These are phyloP conservation scores for Aspergillus arachidicola DNA, from an alignment of 2,329 filamentous ascomycete species.

Conservation along the genomic window DNA sequence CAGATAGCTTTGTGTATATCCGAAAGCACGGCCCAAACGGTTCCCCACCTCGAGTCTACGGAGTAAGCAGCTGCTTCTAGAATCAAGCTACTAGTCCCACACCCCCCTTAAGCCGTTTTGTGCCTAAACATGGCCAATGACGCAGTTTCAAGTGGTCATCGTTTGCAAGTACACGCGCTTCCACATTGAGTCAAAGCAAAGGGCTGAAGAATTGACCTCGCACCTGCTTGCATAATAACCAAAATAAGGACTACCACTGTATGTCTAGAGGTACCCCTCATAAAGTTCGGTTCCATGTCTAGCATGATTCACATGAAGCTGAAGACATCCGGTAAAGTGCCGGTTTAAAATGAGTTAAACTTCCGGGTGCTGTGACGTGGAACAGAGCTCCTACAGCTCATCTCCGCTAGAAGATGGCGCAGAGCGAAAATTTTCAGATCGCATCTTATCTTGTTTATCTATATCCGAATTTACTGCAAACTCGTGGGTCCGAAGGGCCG, in stretches of 20 bases:
- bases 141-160: background rate
- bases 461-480: background rate
- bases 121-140: background rate
- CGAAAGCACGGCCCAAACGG: background rate
- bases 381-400: background rate
- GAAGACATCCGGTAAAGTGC: background rate
- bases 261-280: background rate
- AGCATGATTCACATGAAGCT: background rate
- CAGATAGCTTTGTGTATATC: background rate
- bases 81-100: conserved; percentile 1
- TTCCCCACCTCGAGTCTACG: background rate
- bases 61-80: background rate
- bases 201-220: background rate
- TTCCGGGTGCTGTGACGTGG: background rate
- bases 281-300: background rate
- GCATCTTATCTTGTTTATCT: conserved; percentile 1
- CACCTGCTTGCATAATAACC: background rate
- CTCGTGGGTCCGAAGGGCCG: background rate
- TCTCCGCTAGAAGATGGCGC: background rate
- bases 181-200: background rate
- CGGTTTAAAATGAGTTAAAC: background rate
- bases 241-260: background rate
- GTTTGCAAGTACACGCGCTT: background rate
- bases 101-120: background rate
- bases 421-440: background rate